Evolutionary conservation across 1,139 yeast species (phyloP).

Genomic region (Pneumocystis carinii): DNA sequence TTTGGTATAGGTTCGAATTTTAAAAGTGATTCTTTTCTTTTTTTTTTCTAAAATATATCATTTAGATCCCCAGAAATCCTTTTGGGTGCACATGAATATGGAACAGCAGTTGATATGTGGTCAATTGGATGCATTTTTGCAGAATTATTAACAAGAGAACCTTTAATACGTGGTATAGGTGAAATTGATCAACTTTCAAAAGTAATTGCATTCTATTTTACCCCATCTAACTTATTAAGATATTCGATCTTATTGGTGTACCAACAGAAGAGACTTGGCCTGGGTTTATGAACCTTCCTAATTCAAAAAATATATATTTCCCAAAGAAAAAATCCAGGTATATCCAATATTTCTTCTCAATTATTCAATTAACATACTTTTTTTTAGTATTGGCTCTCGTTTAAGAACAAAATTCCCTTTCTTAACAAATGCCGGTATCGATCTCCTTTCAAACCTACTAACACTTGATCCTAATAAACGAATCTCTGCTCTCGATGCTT

Average conservation of each 20-base stretch:
- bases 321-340: constrained; percentile 8
- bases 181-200: constrained; percentile 41
- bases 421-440: constrained; percentile 32
- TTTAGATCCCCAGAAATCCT: constrained; percentile 36
- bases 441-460: constrained; percentile 47
- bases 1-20: constrained; percentile 17
- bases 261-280: constrained; percentile 19
- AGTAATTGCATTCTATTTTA: constrained; percentile 27
- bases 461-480: constrained; percentile 77
- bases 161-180: constrained; percentile 39
- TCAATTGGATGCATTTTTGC: constrained; percentile 44
- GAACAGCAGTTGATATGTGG: constrained; percentile 45
- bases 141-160: constrained; percentile 40
- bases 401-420: constrained; percentile 13
- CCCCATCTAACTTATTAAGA: constrained; percentile 1
- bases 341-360: background rate
- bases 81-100: constrained; percentile 39
- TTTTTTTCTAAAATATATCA: background rate
- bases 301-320: constrained; percentile 12
- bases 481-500: constrained; percentile 57
- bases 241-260: constrained; percentile 14
- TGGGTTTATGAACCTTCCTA: constrained; percentile 16
- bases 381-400: constrained; percentile 8
- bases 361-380: background rate
- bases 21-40: no score